Evolutionary conservation across 176 grass and related monocot species (phyloP).

Genomic region (Eleusine indica): DNA sequence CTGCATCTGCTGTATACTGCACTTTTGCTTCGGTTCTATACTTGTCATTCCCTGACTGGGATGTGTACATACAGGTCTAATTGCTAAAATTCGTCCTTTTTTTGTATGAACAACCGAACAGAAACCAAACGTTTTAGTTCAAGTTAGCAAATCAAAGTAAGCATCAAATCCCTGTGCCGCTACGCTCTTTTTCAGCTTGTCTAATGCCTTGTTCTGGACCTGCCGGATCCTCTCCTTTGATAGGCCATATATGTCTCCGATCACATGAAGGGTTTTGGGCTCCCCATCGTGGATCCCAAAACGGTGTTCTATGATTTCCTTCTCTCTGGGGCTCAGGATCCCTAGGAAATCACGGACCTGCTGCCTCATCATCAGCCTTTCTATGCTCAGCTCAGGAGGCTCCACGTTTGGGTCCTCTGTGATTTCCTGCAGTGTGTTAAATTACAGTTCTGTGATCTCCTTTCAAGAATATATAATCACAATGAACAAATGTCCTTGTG

Average conservation of each 20-base stretch:
- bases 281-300: slow-evolving; percentile 66
- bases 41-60: neutral
- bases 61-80: neutral
- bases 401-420: slow-evolving; percentile 71
- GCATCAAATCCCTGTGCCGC: slow-evolving; percentile 61
- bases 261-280: slow-evolving; percentile 74
- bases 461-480: no score
- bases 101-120: slow-evolving; percentile 27
- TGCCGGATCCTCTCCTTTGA: slow-evolving; percentile 91
- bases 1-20: neutral
- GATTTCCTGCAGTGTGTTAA: slow-evolving; percentile 55
- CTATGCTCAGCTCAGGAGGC: slow-evolving; percentile 55
- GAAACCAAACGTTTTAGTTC: neutral
- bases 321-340: slow-evolving; percentile 78
- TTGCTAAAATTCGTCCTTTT: slow-evolving; percentile 12
- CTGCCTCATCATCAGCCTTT: slow-evolving; percentile 70
- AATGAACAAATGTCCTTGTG: no score
- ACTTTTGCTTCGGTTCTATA: slow-evolving; percentile 8
- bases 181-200: slow-evolving; percentile 66
- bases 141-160: slow-evolving; percentile 66
- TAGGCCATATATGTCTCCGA: slow-evolving; percentile 71
- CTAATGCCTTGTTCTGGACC: slow-evolving; percentile 69
- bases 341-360: slow-evolving; percentile 71
- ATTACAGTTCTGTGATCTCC: neutral
- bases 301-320: slow-evolving; percentile 71